These are phyloP conservation scores for Neoboletus magnificus DNA, from an alignment of 768 basidiomycete genomes.

Conservation along the genomic window DNA sequence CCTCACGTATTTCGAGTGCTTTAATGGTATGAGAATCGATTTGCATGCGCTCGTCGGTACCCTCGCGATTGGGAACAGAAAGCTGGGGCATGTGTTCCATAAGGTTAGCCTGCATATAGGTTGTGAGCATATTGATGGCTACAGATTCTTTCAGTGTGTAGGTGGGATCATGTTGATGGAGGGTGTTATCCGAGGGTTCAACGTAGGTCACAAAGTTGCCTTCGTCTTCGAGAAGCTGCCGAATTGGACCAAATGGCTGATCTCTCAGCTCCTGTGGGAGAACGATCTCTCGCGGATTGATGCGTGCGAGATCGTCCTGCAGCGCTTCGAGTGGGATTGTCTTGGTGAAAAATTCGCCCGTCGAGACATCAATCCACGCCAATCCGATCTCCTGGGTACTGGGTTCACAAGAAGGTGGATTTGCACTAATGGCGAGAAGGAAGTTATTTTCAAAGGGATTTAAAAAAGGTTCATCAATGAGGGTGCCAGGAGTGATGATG, in stretches of 20 bases:
- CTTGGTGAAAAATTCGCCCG: constrained; percentile 89
- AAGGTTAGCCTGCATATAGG: constrained; percentile 63
- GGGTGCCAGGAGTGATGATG: constrained; percentile 89
- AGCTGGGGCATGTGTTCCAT: constrained; percentile 76
- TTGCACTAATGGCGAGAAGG: constrained; percentile 60
- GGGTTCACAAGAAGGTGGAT: constrained; percentile 1
- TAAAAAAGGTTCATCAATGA: constrained; percentile 88
- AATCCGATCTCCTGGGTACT: constrained; percentile 48
- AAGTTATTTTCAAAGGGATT: constrained; percentile 88
- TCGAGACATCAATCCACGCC: constrained; percentile 94
- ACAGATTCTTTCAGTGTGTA: constrained; percentile 42
- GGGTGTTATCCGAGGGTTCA: not conserved
- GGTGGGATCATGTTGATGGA: constrained; percentile 1
- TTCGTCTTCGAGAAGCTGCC: constrained; percentile 51
- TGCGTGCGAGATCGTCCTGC: constrained; percentile 78
- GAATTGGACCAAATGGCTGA: constrained; percentile 44
- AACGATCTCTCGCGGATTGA: constrained; percentile 80
- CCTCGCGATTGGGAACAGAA: constrained; percentile 55
- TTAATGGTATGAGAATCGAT: constrained; percentile 88
- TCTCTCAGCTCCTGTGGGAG: constrained; percentile 44
- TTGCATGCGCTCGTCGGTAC: constrained; percentile 62
- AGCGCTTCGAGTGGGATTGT: constrained; percentile 49
- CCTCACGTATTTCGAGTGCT: constrained; percentile 82
- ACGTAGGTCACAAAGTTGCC: constrained; percentile 53
- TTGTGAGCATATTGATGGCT: constrained; percentile 61